phyloP scores from a whole-genome alignment of 2,329 filamentous ascomycete genomes.

The Fusarium sp. region DNA sequence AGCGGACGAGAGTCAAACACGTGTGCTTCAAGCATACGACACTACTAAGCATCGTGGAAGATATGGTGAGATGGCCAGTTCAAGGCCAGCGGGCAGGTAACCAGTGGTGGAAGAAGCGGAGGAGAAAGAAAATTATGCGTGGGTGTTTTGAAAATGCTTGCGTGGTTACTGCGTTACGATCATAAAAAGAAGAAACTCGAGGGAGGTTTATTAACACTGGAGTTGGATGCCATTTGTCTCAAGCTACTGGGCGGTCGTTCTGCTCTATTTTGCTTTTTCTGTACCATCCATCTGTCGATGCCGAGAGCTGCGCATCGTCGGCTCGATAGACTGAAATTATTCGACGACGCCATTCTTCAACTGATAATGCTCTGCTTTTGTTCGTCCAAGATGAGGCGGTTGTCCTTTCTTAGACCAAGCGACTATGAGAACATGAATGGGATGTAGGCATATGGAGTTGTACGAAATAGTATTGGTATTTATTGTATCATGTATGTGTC shows the following conservation, averaged over 20 bases:
- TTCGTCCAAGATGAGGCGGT: slow-evolving; percentile 3
- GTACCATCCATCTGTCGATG: slow-evolving; percentile 25
- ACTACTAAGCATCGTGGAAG: slow-evolving; percentile 90
- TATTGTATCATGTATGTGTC: slow-evolving; percentile 32
- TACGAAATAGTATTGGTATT: slow-evolving; percentile 24
- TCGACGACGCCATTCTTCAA: slow-evolving; percentile 25
- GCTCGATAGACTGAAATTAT: slow-evolving; percentile 25
- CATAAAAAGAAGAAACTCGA: slow-evolving; percentile 35
- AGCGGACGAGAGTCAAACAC: slow-evolving; percentile 94
- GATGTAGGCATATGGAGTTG: slow-evolving; percentile 25
- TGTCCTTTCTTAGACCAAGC: slow-evolving; percentile 26
- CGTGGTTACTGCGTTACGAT: slow-evolving; percentile 41
- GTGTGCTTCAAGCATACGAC: slow-evolving; percentile 96
- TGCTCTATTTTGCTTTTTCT: slow-evolving; percentile 21
- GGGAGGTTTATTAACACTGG: slow-evolving; percentile 27
- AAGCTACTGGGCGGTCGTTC: slow-evolving; percentile 23
- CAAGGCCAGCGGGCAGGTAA: slow-evolving; percentile 49
- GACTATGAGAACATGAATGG: slow-evolving; percentile 19
- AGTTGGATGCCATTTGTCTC: slow-evolving; percentile 44
- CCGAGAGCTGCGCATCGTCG: slow-evolving; percentile 29
- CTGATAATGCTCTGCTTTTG: slow-evolving; percentile 9
- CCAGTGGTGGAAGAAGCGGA: not conserved
- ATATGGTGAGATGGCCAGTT: slow-evolving; percentile 91
- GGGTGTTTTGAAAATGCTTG: slow-evolving; percentile 31
- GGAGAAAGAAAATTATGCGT: slow-evolving; percentile 21